Evolutionary conservation across 169 alveolate genomes (phyloP), one percentile per base, ranked within the genome.

Genomic region (Plasmodium yoelii): DNA sequence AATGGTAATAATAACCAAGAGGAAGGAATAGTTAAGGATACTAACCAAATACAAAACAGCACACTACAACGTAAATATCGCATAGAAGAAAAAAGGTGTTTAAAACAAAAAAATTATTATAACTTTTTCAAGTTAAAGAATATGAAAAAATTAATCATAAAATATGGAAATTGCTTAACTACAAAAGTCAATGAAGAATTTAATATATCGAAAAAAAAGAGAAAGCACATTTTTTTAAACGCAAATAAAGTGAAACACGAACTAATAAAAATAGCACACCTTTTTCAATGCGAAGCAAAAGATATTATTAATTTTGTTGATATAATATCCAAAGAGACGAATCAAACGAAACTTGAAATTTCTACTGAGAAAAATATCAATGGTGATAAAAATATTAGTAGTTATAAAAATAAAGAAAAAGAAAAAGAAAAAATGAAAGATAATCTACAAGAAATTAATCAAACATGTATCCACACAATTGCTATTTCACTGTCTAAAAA

Each of bases 121-220:
- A 77, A 44, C n/a, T 46, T 77, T 24, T 77, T 77, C 69, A 77
- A 19, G 10, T 53, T 77, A 77, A 51, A 56, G 47, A 77, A 77
- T 56, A 77, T 77, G 88, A 77, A 77, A 51, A 63, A 28, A 42
- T 19, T 44, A 26, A 67, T 51, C 13, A 44, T 13, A 42, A 77
- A 63, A 51, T 55, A 28, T 46, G 60, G 71, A 9, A 18, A 63
- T 63, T 46, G 22, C n/a, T 19, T 77, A 39, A 77, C 65, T 46
- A 15, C 63, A 5, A 77, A 46, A 64, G 18, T n/a, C 19, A 69
- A 53, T 22, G 69, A 77, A 15, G 47, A 24, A 77, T 42, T 77
- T 56, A 44, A 73, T 60, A 34, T 4, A 34, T 34, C 42, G 5
- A 34, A 34, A 34, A 28, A 51, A 59, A 56, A 57, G 5, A 24